Percentiles rank a stretch among this genome's conserved stretches.
Evolutionary conservation across 1,139 yeast species (phyloP).

Genomic region (Suhomyces taliae): DNA sequence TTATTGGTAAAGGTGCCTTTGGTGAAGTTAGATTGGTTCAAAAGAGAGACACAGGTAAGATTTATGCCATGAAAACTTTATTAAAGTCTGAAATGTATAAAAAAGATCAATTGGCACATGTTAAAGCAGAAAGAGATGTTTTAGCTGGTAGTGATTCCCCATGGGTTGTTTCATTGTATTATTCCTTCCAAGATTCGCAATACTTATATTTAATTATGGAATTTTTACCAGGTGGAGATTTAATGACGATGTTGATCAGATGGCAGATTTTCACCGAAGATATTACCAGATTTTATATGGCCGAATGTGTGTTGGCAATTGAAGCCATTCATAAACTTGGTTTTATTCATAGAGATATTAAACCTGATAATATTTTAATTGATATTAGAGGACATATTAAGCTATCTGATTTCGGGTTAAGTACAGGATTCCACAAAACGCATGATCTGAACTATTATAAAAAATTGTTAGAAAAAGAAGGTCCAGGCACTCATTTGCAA

Average conservation of each 20-base stretch:
- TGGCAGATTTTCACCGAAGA: conserved; percentile 88
- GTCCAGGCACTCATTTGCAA: conserved; percentile 26
- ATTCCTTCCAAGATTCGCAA: conserved; percentile 78
- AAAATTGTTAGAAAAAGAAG: conserved; percentile 66
- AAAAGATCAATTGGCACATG: conserved; percentile 81
- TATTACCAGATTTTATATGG: conserved; percentile 81
- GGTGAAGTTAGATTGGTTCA: conserved; percentile 86
- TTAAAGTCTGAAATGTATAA: conserved; percentile 80
- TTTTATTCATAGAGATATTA: conserved; percentile 75
- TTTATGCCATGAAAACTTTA: conserved; percentile 81
- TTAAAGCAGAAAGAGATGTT: conserved; percentile 83
- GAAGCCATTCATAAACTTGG: conserved; percentile 82
- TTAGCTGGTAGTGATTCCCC: conserved; percentile 84
- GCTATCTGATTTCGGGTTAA: conserved; percentile 77
- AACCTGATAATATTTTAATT: conserved; percentile 78
- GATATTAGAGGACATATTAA: conserved; percentile 81
- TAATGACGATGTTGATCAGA: conserved; percentile 84
- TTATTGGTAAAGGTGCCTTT: conserved; percentile 84
- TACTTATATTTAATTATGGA: conserved; percentile 80
- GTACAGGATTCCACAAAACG: conserved; percentile 84
- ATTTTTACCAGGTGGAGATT: conserved; percentile 82
- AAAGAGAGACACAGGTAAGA: conserved; percentile 77
- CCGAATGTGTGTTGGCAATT: conserved; percentile 81
- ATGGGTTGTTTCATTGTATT: conserved; percentile 81
- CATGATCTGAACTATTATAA: conserved; percentile 79